Conservation (phyloP, 768 basidiomycete species). For the Calvatia gigantea region DNA sequence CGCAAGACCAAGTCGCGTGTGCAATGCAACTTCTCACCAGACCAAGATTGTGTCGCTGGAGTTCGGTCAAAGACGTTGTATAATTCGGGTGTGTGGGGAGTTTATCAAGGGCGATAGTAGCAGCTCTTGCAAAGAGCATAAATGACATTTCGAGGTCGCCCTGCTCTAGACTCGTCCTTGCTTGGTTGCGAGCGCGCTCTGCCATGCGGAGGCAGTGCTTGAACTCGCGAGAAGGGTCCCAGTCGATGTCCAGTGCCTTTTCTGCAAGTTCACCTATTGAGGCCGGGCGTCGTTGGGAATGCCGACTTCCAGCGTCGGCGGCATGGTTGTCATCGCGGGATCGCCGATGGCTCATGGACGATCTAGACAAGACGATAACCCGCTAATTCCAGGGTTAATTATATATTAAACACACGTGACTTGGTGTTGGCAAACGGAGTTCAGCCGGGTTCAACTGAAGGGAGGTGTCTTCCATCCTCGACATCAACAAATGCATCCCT, state of each 20-base stretch:
- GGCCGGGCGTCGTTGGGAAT: slow-evolving; percentile 35
- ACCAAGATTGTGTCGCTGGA: slow-evolving; percentile 65
- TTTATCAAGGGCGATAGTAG: slow-evolving; percentile 75
- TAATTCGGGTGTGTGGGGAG: slow-evolving; percentile 75
- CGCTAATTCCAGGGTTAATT: background rate
- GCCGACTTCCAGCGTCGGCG: background rate
- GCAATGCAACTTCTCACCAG: no score
- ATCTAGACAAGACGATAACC: background rate
- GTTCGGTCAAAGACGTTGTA: slow-evolving; percentile 43
- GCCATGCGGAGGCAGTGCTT: slow-evolving; percentile 67
- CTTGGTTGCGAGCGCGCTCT: slow-evolving; percentile 57
- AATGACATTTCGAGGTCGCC: slow-evolving; percentile 72
- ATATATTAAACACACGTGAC: background rate
- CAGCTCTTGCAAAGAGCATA: slow-evolving; percentile 67
- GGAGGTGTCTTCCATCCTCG: background rate
- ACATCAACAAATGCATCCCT: background rate
- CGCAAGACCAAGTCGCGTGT: slow-evolving; percentile 27
- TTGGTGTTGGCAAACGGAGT: background rate
- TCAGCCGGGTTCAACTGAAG: no score
- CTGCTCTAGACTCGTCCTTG: slow-evolving; percentile 39
- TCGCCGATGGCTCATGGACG: slow-evolving; percentile 8
- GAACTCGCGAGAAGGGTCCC: slow-evolving; percentile 55
- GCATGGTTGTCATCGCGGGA: background rate
- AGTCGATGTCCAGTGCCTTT: slow-evolving; percentile 50
- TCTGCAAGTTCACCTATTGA: slow-evolving; percentile 67